Conservation (phyloP, 2,329 filamentous ascomycete species). For the Paecilomyces variotii region DNA sequence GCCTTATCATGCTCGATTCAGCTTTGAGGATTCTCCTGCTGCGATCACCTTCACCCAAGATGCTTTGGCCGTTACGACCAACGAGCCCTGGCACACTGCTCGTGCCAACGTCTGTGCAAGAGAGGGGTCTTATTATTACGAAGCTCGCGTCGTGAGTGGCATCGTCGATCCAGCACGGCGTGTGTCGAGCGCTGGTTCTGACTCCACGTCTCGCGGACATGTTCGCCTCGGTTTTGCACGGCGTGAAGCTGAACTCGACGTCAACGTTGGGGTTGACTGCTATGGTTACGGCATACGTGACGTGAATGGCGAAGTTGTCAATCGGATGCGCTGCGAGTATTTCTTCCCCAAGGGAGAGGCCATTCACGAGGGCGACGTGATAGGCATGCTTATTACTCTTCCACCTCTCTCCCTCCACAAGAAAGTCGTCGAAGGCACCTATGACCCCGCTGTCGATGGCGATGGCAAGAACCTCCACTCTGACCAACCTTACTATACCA, state of each 20-base stretch:
- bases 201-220: conserved; percentile 30
- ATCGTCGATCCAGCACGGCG: conserved; percentile 20
- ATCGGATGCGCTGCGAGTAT: conserved; percentile 86
- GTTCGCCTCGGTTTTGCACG: conserved; percentile 43
- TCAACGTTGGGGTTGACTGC: conserved; percentile 74
- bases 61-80: conserved; percentile 72
- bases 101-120: conserved; percentile 84
- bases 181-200: conserved; percentile 14
- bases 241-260: conserved; percentile 39
- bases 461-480: conserved; percentile 18
- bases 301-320: conserved; percentile 80
- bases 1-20: conserved; percentile 77
- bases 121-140: conserved; percentile 88
- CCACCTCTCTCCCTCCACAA: conserved; percentile 78
- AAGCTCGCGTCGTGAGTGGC: conserved; percentile 80
- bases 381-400: conserved; percentile 85
- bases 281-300: conserved; percentile 94
- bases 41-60: conserved; percentile 74
- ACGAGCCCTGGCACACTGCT: conserved; percentile 87
- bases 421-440: conserved; percentile 78
- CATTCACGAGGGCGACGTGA: conserved; percentile 82
- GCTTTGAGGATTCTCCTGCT: conserved; percentile 83
- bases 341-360: conserved; percentile 74
- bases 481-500: conserved; percentile 52
- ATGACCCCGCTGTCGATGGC: conserved; percentile 73